A percentile compares a stretch with the other conserved stretches of the same genome.
These are phyloP conservation scores for Fomes fomentarius DNA, from an alignment of 1,284 basidiomycete genomes.

Conservation along the genomic window DNA sequence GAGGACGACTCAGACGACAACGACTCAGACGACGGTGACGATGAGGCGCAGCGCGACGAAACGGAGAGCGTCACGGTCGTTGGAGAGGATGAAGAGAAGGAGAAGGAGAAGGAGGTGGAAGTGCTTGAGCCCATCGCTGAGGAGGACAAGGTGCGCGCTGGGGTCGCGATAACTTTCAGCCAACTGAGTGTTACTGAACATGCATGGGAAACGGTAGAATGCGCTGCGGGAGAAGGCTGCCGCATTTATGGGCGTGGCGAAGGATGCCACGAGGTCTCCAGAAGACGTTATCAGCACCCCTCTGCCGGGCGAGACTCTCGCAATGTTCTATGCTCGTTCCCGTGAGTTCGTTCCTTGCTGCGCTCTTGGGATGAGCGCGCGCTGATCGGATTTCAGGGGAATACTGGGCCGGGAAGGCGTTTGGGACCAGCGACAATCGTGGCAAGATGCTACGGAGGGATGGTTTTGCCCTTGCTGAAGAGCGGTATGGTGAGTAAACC, in stretches of 20 bases:
- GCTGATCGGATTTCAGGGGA: constrained; percentile 49
- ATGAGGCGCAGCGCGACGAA: constrained; percentile 34
- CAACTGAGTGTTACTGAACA: too few species aligned
- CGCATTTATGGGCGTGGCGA: constrained; percentile 75
- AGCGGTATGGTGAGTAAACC: constrained; percentile 43
- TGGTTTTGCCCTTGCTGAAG: constrained; percentile 76
- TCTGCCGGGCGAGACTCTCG: constrained; percentile 85
- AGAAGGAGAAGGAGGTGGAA: constrained; percentile 7
- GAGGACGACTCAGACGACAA: constrained; percentile 54
- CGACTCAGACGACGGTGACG: constrained; percentile 48
- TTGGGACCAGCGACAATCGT: constrained; percentile 60
- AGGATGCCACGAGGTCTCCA: constrained; percentile 62
- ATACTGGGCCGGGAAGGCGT: constrained; percentile 83
- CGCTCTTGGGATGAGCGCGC: too few species aligned
- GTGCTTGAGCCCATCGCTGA: constrained; percentile 19
- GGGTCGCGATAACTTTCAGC: too few species aligned
- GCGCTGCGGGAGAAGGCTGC: constrained; percentile 66
- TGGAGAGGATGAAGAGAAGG: constrained; percentile 20
- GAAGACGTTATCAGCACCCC: constrained; percentile 86
- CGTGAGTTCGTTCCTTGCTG: constrained; percentile 49
- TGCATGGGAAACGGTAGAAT: constrained; percentile 41
- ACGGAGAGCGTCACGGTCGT: constrained; percentile 22
- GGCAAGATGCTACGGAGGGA: constrained; percentile 84
- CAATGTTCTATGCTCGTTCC: constrained; percentile 84
- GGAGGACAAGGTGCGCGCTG: constrained; percentile 27